These are phyloP conservation scores for Phoma sp. DNA, from an alignment of 2,329 filamentous ascomycete species.

Conservation along the genomic window DNA sequence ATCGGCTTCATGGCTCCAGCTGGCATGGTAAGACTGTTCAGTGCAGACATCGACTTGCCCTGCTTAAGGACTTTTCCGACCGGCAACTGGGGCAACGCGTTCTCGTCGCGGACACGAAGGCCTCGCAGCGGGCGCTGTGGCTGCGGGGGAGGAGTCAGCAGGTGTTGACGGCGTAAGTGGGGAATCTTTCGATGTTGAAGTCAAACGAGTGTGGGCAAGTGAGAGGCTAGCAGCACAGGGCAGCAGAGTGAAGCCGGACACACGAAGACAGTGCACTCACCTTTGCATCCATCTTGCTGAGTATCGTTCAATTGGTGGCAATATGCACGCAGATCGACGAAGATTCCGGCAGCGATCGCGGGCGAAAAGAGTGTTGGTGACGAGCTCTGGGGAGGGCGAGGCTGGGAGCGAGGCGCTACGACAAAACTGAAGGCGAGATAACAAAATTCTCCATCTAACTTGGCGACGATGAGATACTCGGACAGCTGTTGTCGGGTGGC, in stretches of 20 bases:
- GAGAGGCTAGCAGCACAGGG: neutral
- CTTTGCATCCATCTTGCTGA: constrained; percentile 53
- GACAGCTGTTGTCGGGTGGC: constrained; percentile 33
- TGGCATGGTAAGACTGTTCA: constrained; percentile 59
- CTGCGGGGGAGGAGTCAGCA: constrained; percentile 53
- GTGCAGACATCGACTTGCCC: constrained; percentile 77
- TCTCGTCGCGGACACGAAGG: constrained; percentile 73
- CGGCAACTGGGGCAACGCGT: constrained; percentile 54
- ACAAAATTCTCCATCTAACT: constrained; percentile 51
- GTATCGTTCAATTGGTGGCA: constrained; percentile 27
- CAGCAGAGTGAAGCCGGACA: constrained; percentile 6
- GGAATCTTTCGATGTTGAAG: neutral
- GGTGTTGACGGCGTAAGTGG: constrained; percentile 1
- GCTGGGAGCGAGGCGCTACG: constrained; percentile 37
- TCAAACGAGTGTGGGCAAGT: constrained; percentile 2
- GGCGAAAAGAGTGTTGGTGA: constrained; percentile 21
- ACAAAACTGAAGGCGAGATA: constrained; percentile 45
- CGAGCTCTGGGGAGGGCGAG: constrained; percentile 34
- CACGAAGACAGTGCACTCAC: constrained; percentile 34
- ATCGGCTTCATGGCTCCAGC: constrained; percentile 66
- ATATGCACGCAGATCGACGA: constrained; percentile 10
- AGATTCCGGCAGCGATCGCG: constrained; percentile 15
- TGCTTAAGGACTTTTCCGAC: constrained; percentile 68
- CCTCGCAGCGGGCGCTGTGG: constrained; percentile 70
- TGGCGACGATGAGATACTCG: constrained; percentile 48